Percentiles rank a stretch among this genome's conserved stretches.
Evolutionary conservation across 768 basidiomycete genomes (phyloP).

Genomic region (Melanogaster broomeanus): DNA sequence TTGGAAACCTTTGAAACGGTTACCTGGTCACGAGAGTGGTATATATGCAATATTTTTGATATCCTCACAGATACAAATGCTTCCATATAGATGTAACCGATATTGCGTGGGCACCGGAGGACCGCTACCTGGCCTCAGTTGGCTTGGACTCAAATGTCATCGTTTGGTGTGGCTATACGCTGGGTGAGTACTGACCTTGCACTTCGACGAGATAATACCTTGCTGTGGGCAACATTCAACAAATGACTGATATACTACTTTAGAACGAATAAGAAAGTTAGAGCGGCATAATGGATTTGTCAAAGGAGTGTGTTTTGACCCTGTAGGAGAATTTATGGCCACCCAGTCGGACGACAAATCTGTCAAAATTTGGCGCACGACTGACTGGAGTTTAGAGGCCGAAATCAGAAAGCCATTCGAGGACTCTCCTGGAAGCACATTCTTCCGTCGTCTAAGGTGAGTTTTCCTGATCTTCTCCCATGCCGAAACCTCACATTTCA

Average conservation of each 20-base stretch:
- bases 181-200: conserved; percentile 53
- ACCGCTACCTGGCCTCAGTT: conserved; percentile 90
- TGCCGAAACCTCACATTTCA: background rate
- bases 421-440: conserved; percentile 92
- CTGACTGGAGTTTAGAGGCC: conserved; percentile 85
- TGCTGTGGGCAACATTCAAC: background rate
- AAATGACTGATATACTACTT: background rate
- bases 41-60: conserved; percentile 21
- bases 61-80: conserved; percentile 5
- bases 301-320: conserved; percentile 99
- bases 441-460: conserved; percentile 88
- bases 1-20: conserved; percentile 91
- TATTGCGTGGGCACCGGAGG: conserved; percentile 92
- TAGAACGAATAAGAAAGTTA: conserved; percentile 83
- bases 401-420: conserved; percentile 90
- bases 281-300: conserved; percentile 95
- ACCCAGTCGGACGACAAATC: conserved; percentile 96
- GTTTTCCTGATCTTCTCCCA: background rate
- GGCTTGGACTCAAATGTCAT: conserved; percentile 90
- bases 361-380: conserved; percentile 95
- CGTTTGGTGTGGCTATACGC: conserved; percentile 92
- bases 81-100: conserved; percentile 82
- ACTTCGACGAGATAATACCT: background rate
- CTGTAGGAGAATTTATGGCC: conserved; percentile 96
- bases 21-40: conserved; percentile 97